Conservation (phyloP, 2,329 filamentous ascomycete species). For the Sporothrix pseudoabietina region DNA sequence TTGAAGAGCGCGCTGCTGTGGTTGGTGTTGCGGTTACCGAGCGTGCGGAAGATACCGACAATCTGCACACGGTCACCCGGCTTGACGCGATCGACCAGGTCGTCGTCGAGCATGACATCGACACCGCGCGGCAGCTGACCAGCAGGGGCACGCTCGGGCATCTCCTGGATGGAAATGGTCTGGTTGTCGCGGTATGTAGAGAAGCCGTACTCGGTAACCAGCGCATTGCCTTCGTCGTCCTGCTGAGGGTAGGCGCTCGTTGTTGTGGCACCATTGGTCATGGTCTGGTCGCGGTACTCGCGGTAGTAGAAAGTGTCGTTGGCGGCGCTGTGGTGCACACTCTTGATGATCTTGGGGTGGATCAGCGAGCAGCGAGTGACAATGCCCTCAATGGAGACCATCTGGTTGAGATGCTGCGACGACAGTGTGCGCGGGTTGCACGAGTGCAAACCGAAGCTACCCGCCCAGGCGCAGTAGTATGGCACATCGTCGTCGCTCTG, state of each 20-base stretch:
- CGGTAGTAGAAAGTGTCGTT: constrained; percentile 85
- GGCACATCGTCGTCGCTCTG: constrained; percentile 77
- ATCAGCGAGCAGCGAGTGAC: constrained; percentile 96
- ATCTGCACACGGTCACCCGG: constrained; percentile 94
- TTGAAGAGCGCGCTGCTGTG: constrained; percentile 93
- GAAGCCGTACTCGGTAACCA: constrained; percentile 94
- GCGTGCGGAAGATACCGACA: constrained; percentile 91
- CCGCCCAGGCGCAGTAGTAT: constrained; percentile 97
- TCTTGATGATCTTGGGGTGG: constrained; percentile 95
- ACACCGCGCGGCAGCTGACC: constrained; percentile 94
- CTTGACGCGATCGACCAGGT: constrained; percentile 91
- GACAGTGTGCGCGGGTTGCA: constrained; percentile 94
- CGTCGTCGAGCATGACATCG: constrained; percentile 95
- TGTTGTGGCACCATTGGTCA: constrained; percentile 87
- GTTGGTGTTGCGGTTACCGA: constrained; percentile 91
- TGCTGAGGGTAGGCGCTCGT: constrained; percentile 92
- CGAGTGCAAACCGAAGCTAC: constrained; percentile 90
- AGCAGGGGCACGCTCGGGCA: constrained; percentile 94
- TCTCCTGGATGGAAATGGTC: constrained; percentile 97
- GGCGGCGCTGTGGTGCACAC: constrained; percentile 91
- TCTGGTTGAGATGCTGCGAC: constrained; percentile 87
- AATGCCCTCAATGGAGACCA: constrained; percentile 97
- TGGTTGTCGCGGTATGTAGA: constrained; percentile 96
- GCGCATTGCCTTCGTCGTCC: constrained; percentile 87
- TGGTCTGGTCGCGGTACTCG: constrained; percentile 95